These are phyloP conservation scores for Westerdykella sp. DNA, from an alignment of 2,329 filamentous ascomycete genomes.

Conservation along the genomic window DNA sequence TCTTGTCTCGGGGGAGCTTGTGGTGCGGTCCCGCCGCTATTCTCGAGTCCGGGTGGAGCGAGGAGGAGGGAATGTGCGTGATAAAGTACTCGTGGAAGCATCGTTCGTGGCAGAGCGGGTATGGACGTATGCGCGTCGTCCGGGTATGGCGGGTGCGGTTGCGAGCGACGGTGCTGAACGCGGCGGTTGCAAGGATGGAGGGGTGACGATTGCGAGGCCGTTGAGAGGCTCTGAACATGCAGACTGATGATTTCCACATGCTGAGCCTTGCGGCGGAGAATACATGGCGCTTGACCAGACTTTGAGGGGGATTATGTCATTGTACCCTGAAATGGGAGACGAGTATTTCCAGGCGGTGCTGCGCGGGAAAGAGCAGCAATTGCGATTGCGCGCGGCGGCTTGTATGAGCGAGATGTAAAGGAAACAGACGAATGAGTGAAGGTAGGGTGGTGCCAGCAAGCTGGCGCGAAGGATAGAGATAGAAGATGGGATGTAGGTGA, in stretches of 20 bases:
- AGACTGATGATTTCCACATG: constrained; percentile 35
- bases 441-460: too few relatives aligned
- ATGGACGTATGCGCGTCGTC: constrained; percentile 3
- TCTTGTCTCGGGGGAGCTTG: constrained; percentile 79
- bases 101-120: constrained; percentile 24
- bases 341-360: too few relatives aligned
- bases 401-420: too few relatives aligned
- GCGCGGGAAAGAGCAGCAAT: too few relatives aligned
- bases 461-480: too few relatives aligned
- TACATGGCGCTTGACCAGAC: constrained; percentile 25
- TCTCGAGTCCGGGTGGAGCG: constrained; percentile 79
- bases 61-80: constrained; percentile 88
- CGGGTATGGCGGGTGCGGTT: constrained; percentile 3
- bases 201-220: constrained; percentile 14
- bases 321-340: too few relatives aligned
- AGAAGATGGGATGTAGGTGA: too few relatives aligned
- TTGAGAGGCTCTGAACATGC: constrained; percentile 20
- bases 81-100: constrained; percentile 95
- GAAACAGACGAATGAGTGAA: too few relatives aligned
- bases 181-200: constrained; percentile 10
- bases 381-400: too few relatives aligned
- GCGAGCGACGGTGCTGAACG: constrained; percentile 3
- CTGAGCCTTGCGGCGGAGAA: constrained; percentile 27
- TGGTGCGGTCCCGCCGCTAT: constrained; percentile 62
- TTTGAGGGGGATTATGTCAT: constrained; percentile 25